A percentile compares a stretch with the other conserved stretches of the same genome.
Conservation (phyloP, 495 filamentous ascomycete species). For the Penicillium fimorum region DNA sequence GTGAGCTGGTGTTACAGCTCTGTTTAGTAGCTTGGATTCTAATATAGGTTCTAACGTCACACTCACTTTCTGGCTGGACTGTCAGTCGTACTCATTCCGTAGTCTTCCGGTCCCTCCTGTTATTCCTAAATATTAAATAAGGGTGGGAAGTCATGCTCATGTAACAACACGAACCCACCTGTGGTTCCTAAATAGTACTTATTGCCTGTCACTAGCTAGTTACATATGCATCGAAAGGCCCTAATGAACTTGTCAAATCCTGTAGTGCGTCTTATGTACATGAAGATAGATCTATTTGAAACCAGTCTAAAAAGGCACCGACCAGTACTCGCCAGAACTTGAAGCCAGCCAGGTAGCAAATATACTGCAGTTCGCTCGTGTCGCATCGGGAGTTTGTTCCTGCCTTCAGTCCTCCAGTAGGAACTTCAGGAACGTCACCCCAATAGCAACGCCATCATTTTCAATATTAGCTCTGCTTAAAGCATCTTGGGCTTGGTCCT, state of each 20-base stretch:
- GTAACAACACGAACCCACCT: background rate
- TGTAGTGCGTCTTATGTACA: background rate
- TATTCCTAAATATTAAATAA: background rate
- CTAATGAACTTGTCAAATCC: no score
- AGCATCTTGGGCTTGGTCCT: conserved; percentile 63
- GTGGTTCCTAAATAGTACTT: background rate
- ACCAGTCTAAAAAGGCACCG: background rate
- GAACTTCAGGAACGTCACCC: conserved; percentile 70
- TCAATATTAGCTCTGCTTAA: conserved; percentile 59
- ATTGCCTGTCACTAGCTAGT: background rate
- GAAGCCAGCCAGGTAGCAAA: background rate
- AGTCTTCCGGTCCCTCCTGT: no score
- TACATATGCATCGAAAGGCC: background rate
- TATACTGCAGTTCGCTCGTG: background rate
- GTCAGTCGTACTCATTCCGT: background rate
- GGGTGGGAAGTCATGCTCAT: background rate
- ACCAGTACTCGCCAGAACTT: background rate
- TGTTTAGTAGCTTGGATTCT: background rate
- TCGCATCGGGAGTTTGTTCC: background rate
- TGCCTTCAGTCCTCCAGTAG: conserved; percentile 52
- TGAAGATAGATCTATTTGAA: conserved; percentile 1
- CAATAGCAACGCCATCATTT: conserved; percentile 75
- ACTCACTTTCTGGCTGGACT: background rate
- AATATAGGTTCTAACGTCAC: background rate
- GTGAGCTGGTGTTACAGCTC: background rate